Conservation (phyloP, 2,329 filamentous ascomycete genomes). For the Sarocladium strictum region DNA sequence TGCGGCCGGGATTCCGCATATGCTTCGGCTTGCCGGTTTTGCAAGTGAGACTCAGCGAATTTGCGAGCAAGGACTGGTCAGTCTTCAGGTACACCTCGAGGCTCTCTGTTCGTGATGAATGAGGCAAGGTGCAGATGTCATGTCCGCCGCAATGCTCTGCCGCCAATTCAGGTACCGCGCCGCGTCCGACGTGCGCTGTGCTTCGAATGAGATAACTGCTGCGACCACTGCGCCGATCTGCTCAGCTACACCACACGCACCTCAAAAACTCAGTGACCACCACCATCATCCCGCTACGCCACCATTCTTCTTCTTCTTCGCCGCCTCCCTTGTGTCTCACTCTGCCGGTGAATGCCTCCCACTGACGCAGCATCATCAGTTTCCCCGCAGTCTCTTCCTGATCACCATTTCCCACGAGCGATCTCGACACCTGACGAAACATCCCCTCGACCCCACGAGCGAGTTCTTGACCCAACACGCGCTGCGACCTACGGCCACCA, state of each 20-base stretch:
- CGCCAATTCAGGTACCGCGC: not conserved
- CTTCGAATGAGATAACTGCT: not conserved
- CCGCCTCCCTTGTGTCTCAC: constrained; percentile 1
- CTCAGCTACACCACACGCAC: not conserved
- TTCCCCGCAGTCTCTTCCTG: constrained; percentile 54
- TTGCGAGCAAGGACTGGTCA: not conserved
- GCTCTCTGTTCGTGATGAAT: not conserved
- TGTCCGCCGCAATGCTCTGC: not conserved
- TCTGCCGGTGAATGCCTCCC: constrained; percentile 2
- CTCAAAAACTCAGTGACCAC: not conserved
- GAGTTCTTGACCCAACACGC: constrained; percentile 48
- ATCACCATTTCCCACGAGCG: constrained; percentile 44
- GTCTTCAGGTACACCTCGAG: not conserved
- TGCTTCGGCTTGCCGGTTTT: not conserved
- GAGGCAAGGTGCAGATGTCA: no score
- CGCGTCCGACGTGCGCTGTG: not conserved
- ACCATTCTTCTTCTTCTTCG: not conserved
- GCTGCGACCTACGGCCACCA: constrained; percentile 70
- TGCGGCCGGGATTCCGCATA: not conserved
- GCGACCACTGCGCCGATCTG: not conserved
- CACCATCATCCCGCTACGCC: constrained; percentile 5
- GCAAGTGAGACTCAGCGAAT: not conserved
- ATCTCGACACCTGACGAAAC: constrained; percentile 39
- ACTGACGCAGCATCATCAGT: constrained; percentile 29
- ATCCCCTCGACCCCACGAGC: constrained; percentile 41